Conservation (phyloP, 2,329 filamentous ascomycete species). For the Arthrinium puccinioides region DNA sequence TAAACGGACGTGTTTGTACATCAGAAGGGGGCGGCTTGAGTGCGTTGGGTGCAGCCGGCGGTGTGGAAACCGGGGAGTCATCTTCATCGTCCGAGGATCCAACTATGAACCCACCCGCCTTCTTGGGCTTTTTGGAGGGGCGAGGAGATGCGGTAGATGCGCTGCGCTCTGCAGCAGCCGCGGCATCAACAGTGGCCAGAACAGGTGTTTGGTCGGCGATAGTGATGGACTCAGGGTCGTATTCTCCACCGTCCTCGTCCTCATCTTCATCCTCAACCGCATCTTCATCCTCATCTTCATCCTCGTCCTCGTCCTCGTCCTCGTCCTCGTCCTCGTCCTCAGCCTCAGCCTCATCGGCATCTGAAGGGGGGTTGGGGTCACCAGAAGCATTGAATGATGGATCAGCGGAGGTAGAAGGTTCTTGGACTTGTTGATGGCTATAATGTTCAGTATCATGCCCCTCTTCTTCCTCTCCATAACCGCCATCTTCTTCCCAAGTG, state of each 20-base stretch:
- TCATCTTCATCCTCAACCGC: constrained; percentile 26
- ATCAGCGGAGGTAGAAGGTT: constrained; percentile 34
- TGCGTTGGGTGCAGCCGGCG: constrained; percentile 8
- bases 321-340: constrained; percentile 41
- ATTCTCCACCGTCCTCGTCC: constrained; percentile 49
- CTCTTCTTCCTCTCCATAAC: constrained; percentile 50
- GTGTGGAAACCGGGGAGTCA: constrained; percentile 16
- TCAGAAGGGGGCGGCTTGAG: constrained; percentile 17
- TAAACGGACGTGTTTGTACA: constrained; percentile 10
- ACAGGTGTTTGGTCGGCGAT: constrained; percentile 17
- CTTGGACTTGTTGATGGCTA: constrained; percentile 48
- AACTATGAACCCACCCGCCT: constrained; percentile 52
- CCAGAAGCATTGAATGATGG: constrained; percentile 38
- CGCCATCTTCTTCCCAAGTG: constrained; percentile 42
- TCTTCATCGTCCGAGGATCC: constrained; percentile 55
- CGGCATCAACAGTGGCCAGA: constrained; percentile 1
- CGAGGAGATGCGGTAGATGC: constrained; percentile 24
- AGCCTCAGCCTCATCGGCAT: constrained; percentile 42
- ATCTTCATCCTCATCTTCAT: constrained; percentile 43
- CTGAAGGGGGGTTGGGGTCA: constrained; percentile 38
- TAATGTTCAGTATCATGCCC: constrained; percentile 42
- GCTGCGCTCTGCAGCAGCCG: constrained; percentile 16
- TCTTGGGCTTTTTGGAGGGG: constrained; percentile 50
- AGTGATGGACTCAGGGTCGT: constrained; percentile 50
- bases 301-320: constrained; percentile 40